Conservation (phyloP, 371 early-diverging fungal species). For the Chytridium lagenaria region DNA sequence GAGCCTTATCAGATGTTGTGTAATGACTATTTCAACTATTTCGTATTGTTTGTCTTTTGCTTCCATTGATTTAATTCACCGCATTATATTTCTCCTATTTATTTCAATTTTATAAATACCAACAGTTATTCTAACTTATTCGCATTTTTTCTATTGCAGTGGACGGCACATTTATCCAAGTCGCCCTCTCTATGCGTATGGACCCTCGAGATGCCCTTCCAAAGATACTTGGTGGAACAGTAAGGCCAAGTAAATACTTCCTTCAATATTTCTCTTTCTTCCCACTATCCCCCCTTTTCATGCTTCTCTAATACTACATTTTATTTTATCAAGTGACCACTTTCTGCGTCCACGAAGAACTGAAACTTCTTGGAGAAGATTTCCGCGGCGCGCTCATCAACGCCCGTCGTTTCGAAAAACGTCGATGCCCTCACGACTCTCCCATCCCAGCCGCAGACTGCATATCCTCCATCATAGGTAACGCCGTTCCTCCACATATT, state of each 20-base stretch:
- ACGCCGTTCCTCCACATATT: neutral
- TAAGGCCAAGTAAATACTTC: constrained; percentile 63
- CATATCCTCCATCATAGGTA: constrained; percentile 71
- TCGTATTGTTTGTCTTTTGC: no score
- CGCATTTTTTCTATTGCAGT: constrained; percentile 47
- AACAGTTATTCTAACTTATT: neutral
- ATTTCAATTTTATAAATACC: no score
- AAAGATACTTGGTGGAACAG: constrained; percentile 61
- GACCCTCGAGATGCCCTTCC: constrained; percentile 64
- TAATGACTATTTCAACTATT: no score
- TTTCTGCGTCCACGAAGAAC: constrained; percentile 75
- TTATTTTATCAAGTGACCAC: no score
- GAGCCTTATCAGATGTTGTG: constrained; percentile 88
- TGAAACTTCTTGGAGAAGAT: constrained; percentile 70
- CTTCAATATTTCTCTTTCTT: neutral
- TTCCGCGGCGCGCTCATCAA: constrained; percentile 62
- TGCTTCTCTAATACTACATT: neutral
- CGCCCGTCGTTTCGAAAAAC: constrained; percentile 73
- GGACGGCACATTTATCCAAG: constrained; percentile 76
- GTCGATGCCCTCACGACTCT: constrained; percentile 76
- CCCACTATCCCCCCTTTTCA: neutral
- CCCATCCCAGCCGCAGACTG: constrained; percentile 76
- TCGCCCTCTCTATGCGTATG: constrained; percentile 63
- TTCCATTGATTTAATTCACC: no score
- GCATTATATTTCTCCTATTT: no score